phyloP scores from a whole-genome alignment of 371 early-diverging fungal species.

The Smittium mucronatum region DNA sequence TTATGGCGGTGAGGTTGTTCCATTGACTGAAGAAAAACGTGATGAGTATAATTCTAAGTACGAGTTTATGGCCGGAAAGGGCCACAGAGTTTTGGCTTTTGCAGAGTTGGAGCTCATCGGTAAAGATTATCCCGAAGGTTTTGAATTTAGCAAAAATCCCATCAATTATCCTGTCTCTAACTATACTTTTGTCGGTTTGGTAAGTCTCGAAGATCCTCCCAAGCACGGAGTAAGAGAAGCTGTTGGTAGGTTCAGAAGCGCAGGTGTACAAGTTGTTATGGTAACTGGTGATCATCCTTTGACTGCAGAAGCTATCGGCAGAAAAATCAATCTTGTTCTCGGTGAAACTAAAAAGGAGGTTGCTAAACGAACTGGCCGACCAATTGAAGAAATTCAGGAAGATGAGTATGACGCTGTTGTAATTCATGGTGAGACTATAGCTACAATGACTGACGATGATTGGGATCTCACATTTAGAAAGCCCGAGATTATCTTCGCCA shows the following conservation, averaged over 20 bases:
- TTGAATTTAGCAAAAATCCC: constrained; percentile 51
- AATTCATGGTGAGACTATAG: constrained; percentile 79
- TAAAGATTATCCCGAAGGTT: constrained; percentile 49
- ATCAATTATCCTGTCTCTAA: constrained; percentile 16
- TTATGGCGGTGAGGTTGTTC: constrained; percentile 32
- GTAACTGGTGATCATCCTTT: constrained; percentile 96
- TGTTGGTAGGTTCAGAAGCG: constrained; percentile 69
- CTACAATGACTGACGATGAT: constrained; percentile 58
- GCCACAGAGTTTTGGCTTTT: constrained; percentile 90
- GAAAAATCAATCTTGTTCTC: constrained; percentile 84
- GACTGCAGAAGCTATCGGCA: constrained; percentile 89
- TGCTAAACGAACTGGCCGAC: constrained; percentile 47
- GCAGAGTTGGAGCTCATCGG: constrained; percentile 56
- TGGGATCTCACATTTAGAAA: constrained; percentile 80
- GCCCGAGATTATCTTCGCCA: constrained; percentile 84
- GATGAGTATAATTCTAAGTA: constrained; percentile 56
- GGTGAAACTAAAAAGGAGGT: constrained; percentile 70
- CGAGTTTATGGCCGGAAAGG: constrained; percentile 71
- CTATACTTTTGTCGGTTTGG: constrained; percentile 66
- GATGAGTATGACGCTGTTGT: constrained; percentile 72
- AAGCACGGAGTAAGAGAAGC: constrained; percentile 75
- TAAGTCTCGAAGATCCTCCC: constrained; percentile 94
- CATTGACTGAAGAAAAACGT: constrained; percentile 46
- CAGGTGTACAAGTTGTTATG: constrained; percentile 92
- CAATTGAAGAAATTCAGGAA: constrained; percentile 49